Percentiles rank a stretch among this genome's conserved stretches.
phyloP scores from a whole-genome alignment of 495 filamentous ascomycete species.

The Penicillium roqueforti region DNA sequence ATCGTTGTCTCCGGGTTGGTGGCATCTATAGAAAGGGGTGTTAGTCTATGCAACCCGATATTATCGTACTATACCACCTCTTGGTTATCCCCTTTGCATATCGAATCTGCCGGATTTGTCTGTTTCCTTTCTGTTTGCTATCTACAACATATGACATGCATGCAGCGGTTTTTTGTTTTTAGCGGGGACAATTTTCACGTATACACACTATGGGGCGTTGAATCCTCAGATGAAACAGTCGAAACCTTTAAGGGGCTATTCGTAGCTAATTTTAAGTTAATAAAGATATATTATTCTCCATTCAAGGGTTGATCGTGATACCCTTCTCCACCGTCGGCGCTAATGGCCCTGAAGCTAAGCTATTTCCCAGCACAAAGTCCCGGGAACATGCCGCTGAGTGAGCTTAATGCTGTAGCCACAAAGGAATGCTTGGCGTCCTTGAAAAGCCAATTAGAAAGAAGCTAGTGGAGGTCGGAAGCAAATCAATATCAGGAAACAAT shows the following conservation, averaged over 20 bases:
- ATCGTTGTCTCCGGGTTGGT: background rate
- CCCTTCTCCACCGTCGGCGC: slow-evolving; percentile 14
- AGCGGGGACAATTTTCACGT: background rate
- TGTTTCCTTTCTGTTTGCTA: background rate
- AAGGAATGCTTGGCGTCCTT: background rate
- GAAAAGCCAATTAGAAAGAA: background rate
- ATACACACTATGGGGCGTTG: background rate
- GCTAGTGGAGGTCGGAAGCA: background rate
- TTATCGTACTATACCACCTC: background rate
- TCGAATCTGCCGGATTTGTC: background rate
- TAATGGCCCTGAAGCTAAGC: slow-evolving; percentile 4
- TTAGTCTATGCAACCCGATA: background rate
- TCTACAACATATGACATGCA: background rate
- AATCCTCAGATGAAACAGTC: background rate
- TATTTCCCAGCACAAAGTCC: background rate
- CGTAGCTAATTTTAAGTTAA: background rate
- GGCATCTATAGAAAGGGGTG: background rate
- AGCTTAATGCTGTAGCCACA: background rate
- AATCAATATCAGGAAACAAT: slow-evolving; percentile 3
- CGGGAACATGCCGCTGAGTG: background rate
- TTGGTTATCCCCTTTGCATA: background rate
- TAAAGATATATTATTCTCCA: background rate
- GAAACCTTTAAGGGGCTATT: no score
- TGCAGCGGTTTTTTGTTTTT: background rate
- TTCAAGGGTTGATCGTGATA: slow-evolving; percentile 1